Conservation (phyloP, 139 green algal species). For the Chlorella sp. region DNA sequence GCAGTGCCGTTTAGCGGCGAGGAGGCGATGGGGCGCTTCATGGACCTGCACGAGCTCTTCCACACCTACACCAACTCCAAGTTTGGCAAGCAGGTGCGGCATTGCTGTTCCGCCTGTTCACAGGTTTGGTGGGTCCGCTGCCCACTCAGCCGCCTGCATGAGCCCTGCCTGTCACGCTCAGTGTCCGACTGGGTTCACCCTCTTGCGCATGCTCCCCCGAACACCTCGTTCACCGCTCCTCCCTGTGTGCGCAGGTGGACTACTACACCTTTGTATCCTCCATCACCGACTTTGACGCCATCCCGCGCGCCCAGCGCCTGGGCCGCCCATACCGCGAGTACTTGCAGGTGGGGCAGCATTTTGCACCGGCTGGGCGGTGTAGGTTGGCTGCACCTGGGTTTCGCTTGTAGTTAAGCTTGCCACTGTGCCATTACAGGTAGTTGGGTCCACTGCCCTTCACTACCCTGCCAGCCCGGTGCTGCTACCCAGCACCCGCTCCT, state of each 20-base stretch:
- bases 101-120: neutral
- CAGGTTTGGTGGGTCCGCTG: neutral
- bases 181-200: no score
- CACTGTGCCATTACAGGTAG: no score
- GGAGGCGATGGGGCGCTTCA: slow-evolving; percentile 87
- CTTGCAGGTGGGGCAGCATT: slow-evolving; percentile 45
- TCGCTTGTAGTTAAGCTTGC: no score
- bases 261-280: slow-evolving; percentile 80
- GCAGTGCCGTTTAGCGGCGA: slow-evolving; percentile 87
- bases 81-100: slow-evolving; percentile 66
- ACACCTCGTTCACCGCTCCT: no score
- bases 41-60: slow-evolving; percentile 92
- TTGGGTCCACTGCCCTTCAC: no score
- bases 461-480: no score
- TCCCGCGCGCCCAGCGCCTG: slow-evolving; percentile 53
- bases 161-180: no score
- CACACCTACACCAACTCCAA: slow-evolving; percentile 85
- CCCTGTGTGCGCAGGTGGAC: slow-evolving; percentile 39
- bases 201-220: no score
- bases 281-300: slow-evolving; percentile 59
- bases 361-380: no score
- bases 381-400: no score
- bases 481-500: no score
- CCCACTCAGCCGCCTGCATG: no score
- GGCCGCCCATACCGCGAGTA: slow-evolving; percentile 79